Base-by-base conservation (phyloP, 495 filamentous ascomycete genomes). In the Penicillium longicatenatum region DNA sequence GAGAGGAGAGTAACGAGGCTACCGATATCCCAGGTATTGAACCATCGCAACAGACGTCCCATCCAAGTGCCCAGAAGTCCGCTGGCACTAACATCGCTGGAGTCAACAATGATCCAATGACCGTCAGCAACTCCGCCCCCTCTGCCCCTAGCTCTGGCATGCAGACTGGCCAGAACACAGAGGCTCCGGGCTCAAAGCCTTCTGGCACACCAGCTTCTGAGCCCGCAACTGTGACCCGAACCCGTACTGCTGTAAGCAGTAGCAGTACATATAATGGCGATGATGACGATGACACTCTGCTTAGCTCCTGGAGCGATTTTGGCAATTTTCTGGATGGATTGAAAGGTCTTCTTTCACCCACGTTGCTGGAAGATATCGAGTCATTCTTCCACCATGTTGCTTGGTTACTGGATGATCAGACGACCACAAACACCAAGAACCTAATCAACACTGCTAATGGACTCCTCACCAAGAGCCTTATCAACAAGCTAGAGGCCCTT, bases 341-440 rank as follows among this genome's bases (percentile, higher is more conserved):
- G 17, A 58, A 67, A 2, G 75, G 75, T 20, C 68, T 81, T 30
- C 70, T 81, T 10, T 69, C 73, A 9, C 68, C 70, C 17, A 76
- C 68, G 37, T 70, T 67, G 55, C 68, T 75, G 20, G 63, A 63
- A 48, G 67, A 75, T 56, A 57, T 82, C n/a, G 72, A 75, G 17
- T 73, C 73, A 14, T 76, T 82, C 50, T 70, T 82, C 44, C 64
- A 75, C 39, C 73, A 81, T 50, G 64, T 80, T 20, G 67, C 72
- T 16, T 71, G 71, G 41, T 67, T 81, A 21, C 66, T 82, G 9
- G 75, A 79, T 50, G 71, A 76, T 48, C 66, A 65, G 52, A 72
- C 69, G 7, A 75, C 72, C 14, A 55, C 65, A 6, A 70, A 80
- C 57, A 67, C 70, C 33, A 75, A 75, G 57, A 52, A 54, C 7